Evolutionary conservation across 2,329 filamentous ascomycete species (phyloP), one percentile per base, ranked within the genome.

Genomic region (Fusarium nematophilum): DNA sequence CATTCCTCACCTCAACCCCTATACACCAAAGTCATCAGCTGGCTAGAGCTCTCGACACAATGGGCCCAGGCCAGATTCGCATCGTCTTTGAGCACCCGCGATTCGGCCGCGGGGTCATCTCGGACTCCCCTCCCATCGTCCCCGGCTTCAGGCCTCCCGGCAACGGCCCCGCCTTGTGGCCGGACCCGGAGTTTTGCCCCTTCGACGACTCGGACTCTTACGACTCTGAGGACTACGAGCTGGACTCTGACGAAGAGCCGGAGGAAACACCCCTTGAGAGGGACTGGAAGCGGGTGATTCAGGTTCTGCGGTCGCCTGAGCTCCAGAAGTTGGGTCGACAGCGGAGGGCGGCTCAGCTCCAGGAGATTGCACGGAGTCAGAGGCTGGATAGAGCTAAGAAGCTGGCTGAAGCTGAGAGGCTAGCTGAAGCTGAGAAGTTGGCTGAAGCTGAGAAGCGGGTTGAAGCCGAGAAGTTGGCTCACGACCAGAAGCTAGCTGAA

Each of bases 81-180:
- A n/a, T 39, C n/a, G 6, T 57, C 34, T 53, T 64, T 6, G 39
- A 61, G 31, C 44, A 39, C 10, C 46, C 56, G 25, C 17, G 38
- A 2, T 11, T 46, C 10, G 43, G 36, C 14, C n/a, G 5, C 3
- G 21, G 38, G 9, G 29, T 57, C 27, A 44, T 61, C 5, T 49
- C 60, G 5, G 15, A 37, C 18, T 40, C 36, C 23, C 46, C 55
- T 17, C 37, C 45, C 5, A 29, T 5, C 6, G 27, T 30, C 11
- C 10, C 26, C 25, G 14, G 9, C 18, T 5, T 17, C 9, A 13
- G 5, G 34, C 9, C 43, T 5, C 23, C 26, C 34, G 26, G 14
- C 7, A n/a, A 25, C 9, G 30, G 31, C 36, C 36, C 37, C 21
- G 21, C 14, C 18, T 39, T 11, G 18, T 33, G 34, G 15, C 29